Evolutionary conservation across 164 flowering plant genomes (phyloP), one percentile per base, ranked within the genome.

Genomic region (Liquidambar formosana): DNA sequence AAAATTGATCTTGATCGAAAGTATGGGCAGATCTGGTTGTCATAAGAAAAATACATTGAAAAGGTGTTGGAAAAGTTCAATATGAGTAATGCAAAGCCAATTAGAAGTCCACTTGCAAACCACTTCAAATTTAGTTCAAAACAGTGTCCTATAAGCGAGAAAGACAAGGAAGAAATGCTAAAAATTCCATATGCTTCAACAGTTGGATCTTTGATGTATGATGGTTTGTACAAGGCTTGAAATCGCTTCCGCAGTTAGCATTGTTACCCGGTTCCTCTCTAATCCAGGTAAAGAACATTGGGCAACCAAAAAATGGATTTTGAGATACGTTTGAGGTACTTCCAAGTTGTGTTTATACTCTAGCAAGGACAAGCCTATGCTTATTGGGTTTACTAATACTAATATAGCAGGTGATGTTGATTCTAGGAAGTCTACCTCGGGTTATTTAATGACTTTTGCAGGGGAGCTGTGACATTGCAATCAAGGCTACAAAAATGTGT

Each of bases 11-110:
- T 10, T n/a, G 70, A 57, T 23, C 57, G 38, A 47, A 15, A 43
- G 14, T 19, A 13, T 5, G 51, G 51, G 19, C 47, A 28, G 45
- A n/a, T 69, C 2, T 33, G 15, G 23, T 23, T 69, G 43, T 69
- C 72, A 28, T 58, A 60, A 28, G 48, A 48, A 18, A 23, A 44
- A 4, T 64, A 57, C 46, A 54, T 64, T n/a, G n/a, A n/a, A n/a
- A n/a, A n/a, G n/a, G n/a, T n/a, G n/a, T n/a, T n/a, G n/a, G n/a
- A n/a, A n/a, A n/a, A n/a, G n/a, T n/a, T n/a, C n/a, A n/a, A n/a
- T n/a, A n/a, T n/a, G n/a, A n/a, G n/a, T n/a, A n/a, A n/a, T n/a
- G n/a, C n/a, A n/a, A n/a, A n/a, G n/a, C n/a, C n/a, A n/a, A n/a
- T n/a, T n/a, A n/a, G n/a, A 13, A 57, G 27, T 12, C 61, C 61